phyloP scores from a whole-genome alignment of 306 rosid species.

The Carpinus viminea region DNA sequence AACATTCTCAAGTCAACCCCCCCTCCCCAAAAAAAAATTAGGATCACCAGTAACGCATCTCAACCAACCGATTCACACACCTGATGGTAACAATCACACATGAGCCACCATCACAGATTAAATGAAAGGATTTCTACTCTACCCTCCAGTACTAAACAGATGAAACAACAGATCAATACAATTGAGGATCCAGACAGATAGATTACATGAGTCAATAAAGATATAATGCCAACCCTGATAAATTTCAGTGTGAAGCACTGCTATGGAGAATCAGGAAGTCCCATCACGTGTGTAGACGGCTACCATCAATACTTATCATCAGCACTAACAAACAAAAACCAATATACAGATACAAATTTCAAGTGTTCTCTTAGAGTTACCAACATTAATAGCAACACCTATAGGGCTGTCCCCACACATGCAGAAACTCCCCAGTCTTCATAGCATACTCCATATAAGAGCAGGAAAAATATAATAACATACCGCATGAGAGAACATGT shows the following conservation, averaged over 20 bases:
- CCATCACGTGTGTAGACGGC: conserved; percentile 4
- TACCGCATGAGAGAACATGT: conserved; percentile 92
- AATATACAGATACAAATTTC: background rate
- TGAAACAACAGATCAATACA: background rate
- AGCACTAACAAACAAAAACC: conserved; percentile 16
- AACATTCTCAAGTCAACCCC: background rate
- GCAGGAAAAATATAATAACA: conserved; percentile 42
- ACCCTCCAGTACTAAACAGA: background rate
- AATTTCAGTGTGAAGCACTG: conserved; percentile 5
- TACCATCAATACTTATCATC: conserved; percentile 17
- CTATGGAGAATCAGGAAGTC: conserved; percentile 13
- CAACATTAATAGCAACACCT: conserved; percentile 15
- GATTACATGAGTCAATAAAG: background rate
- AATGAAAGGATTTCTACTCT: background rate
- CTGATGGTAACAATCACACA: background rate
- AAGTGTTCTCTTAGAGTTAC: conserved; percentile 24
- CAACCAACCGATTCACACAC: background rate
- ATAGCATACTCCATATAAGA: conserved; percentile 28
- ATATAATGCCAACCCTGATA: background rate
- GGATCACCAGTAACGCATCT: background rate
- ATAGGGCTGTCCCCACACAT: conserved; percentile 13
- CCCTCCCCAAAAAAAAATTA: background rate
- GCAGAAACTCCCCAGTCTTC: conserved; percentile 20
- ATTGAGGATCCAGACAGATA: background rate
- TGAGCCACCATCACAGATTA: background rate